Conservation (phyloP, 805 yeast genomes). For the Jamesozyma jinghongensis region DNA sequence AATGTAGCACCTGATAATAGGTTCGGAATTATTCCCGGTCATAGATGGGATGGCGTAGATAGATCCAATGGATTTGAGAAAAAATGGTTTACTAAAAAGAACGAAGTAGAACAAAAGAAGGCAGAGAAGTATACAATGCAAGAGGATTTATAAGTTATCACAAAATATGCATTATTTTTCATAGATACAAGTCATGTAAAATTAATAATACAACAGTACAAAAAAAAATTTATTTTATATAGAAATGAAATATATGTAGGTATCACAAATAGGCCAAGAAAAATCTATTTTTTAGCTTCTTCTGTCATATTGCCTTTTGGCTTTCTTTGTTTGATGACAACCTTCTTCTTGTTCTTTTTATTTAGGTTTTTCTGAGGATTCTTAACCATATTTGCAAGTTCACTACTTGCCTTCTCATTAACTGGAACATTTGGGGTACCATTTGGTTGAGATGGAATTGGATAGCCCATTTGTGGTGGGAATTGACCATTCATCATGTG, state of each 20-base stretch:
- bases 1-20: conserved; percentile 52
- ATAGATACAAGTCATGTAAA: conserved; percentile 1
- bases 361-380: neutral
- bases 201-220: neutral
- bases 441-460: neutral
- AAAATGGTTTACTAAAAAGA: conserved; percentile 41
- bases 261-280: conserved; percentile 11
- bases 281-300: neutral
- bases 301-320: neutral
- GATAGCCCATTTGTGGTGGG: neutral
- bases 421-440: conserved; percentile 1
- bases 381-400: conserved; percentile 6
- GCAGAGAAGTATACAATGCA: conserved; percentile 30
- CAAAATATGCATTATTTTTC: conserved; percentile 10
- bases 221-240: neutral
- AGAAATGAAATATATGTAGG: too few relatives aligned
- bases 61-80: conserved; percentile 82
- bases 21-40: conserved; percentile 69
- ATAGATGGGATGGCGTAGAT: conserved; percentile 87
- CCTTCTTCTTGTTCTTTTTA: neutral
- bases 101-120: conserved; percentile 30
- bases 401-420: conserved; percentile 9
- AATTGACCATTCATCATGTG: neutral
- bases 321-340: conserved; percentile 2
- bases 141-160: conserved; percentile 28